Evolutionary conservation across 352 stramenopile species (phyloP).

Genomic region (Phytophthora hibernalis): DNA sequence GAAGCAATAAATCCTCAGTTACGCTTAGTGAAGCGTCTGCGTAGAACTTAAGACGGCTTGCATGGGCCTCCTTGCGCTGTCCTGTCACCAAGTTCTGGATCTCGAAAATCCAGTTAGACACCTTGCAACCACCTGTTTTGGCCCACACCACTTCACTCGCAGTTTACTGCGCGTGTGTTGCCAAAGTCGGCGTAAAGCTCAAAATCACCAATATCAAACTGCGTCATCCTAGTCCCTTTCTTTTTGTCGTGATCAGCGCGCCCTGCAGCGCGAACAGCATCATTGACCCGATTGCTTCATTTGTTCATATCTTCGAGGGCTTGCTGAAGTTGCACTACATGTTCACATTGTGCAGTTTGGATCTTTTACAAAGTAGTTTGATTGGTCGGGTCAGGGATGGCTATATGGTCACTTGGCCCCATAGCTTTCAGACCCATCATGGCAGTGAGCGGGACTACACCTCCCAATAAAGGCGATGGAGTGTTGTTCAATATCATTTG

Average conservation of each 20-base stretch:
- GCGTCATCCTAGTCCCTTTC: conserved; percentile 4
- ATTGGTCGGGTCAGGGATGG: not conserved
- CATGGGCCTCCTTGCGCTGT: no score
- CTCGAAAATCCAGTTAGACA: no score
- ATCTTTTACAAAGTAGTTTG: conserved; percentile 3
- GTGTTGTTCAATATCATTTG: conserved; percentile 34
- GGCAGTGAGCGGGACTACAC: conserved; percentile 30
- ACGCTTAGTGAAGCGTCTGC: conserved; percentile 16
- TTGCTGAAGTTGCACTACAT: not conserved
- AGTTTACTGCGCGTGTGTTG: conserved; percentile 16
- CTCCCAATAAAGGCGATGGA: conserved; percentile 24
- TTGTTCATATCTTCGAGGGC: conserved; percentile 11
- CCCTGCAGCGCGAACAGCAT: not conserved
- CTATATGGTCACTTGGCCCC: conserved; percentile 5
- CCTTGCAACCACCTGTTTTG: conserved; percentile 11
- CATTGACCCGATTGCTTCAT: not conserved
- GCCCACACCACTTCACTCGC: conserved; percentile 23
- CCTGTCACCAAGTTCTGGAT: no score
- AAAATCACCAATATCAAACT: conserved; percentile 28
- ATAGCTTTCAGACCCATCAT: conserved; percentile 25
- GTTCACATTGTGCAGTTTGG: not conserved
- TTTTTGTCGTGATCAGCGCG: not conserved
- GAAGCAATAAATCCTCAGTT: conserved; percentile 17
- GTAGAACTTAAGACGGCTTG: conserved; percentile 27
- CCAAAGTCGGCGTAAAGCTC: conserved; percentile 34